Evolutionary conservation across 139 green algal genomes (phyloP), one percentile per base, ranked within the genome.

Genomic region (Picochlorum sp.): DNA sequence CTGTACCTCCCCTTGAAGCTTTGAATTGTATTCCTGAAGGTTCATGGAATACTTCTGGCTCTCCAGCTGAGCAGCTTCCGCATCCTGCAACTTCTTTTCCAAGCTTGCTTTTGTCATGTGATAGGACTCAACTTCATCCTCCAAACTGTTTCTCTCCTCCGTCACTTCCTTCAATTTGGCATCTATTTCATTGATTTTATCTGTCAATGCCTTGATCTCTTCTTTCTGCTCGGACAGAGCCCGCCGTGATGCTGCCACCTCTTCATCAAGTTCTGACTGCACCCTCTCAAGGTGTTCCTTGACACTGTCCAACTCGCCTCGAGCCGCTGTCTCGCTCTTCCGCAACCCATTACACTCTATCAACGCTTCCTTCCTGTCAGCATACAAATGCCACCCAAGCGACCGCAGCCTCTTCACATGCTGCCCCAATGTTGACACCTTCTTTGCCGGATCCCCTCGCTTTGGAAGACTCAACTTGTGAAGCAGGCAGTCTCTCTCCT

Each of bases 401-500:
- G 77, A 65, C 4, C 77, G 65, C 44, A 83, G 64, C 20, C 65
- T 57, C 44, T 73, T 79, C 45, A 83, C 65, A 38, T 83, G 77
- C 51, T 57, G 21, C 11, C 32, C 62, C 57, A 83, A 47, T 16
- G 70, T 49, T 16, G 79, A 76, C 38, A 69, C 49, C 32, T 79
- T 79, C 9, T 56, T 49, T 52, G 72, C 77, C 15, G 63, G 66
- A 11, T 78, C 76, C 18, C 72, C 54, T 14, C 68, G 65, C 62
- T 83, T 84, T 20, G 63, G 58, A 57, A 83, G 78, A 11, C 59
- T 57, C 18, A 83, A 37, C 65, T 77, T 79, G 59, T 82, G 74
- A n/a, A 24, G 26, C 50, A 83, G 69, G 51, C 72, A 78, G 28
- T 79, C 68, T 21, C 15, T 37, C 14, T n/a, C 15, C 9, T 13